Conservation (phyloP, 495 filamentous ascomycete species). For the Neurospora sublineolata region DNA sequence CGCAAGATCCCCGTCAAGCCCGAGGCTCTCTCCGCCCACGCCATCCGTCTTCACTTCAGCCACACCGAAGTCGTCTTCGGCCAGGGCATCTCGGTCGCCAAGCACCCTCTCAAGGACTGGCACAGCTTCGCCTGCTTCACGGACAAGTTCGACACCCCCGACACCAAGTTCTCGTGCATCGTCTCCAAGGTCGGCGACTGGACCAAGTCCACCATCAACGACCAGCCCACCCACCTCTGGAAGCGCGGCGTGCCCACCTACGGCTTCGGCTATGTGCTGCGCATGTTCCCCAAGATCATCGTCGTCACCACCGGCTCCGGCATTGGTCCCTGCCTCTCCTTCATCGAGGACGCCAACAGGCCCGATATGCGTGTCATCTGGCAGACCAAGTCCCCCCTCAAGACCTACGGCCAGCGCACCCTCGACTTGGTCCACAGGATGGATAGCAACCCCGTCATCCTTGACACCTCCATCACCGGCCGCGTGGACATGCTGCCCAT, state of each 20-base stretch:
- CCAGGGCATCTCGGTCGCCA: constrained; percentile 41
- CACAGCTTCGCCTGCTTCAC: constrained; percentile 71
- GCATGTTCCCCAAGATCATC: constrained; percentile 49
- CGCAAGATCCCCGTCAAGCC: constrained; percentile 47
- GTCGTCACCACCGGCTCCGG: constrained; percentile 61
- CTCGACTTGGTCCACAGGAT: constrained; percentile 26
- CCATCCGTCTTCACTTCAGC: constrained; percentile 55
- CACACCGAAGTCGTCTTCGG: constrained; percentile 38
- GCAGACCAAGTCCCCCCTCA: constrained; percentile 32
- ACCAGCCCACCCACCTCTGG: constrained; percentile 44
- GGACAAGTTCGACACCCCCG: constrained; percentile 22
- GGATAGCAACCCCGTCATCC: constrained; percentile 30
- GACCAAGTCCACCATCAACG: constrained; percentile 43
- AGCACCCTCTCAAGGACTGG: constrained; percentile 58
- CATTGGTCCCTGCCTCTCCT: constrained; percentile 48
- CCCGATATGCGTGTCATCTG: constrained; percentile 31
- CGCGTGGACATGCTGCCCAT: constrained; percentile 37
- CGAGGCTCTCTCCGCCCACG: constrained; percentile 56
- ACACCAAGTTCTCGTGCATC: constrained; percentile 44
- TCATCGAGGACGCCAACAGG: constrained; percentile 22
- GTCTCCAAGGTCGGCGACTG: constrained; percentile 62
- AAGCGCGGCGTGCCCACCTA: constrained; percentile 38
- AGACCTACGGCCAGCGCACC: constrained; percentile 35
- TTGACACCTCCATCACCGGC: constrained; percentile 29
- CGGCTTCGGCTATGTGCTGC: constrained; percentile 53